phyloP scores from a whole-genome alignment of 208 protist species.

The Borovskyia barvae region DNA sequence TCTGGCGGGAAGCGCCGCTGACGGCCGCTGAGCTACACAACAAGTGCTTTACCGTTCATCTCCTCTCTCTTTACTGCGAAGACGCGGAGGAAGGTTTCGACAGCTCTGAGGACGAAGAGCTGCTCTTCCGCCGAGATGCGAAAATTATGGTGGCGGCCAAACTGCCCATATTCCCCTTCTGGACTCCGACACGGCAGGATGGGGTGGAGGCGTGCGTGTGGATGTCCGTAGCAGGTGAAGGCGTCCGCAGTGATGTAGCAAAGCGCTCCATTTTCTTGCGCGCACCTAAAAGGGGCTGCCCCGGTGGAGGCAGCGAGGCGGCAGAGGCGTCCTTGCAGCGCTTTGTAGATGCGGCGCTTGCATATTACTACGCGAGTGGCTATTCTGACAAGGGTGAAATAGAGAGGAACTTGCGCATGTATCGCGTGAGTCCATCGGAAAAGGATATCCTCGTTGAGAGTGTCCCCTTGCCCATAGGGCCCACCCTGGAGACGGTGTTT shows the following conservation, averaged over 20 bases:
- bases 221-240: slow-evolving; percentile 6
- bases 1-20: slow-evolving; percentile 22
- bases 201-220: slow-evolving; percentile 23
- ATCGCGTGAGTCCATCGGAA: not conserved
- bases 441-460: not conserved
- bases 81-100: not conserved
- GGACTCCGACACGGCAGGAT: slow-evolving; percentile 13
- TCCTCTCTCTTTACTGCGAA: slow-evolving; percentile 14
- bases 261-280: slow-evolving; percentile 19
- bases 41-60: slow-evolving; percentile 19
- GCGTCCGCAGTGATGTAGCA: not conserved
- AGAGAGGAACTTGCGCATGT: slow-evolving; percentile 13
- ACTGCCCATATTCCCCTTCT: slow-evolving; percentile 24
- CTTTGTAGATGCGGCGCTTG: slow-evolving; percentile 23
- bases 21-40: slow-evolving; percentile 12
- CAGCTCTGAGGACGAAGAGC: not conserved
- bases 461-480: slow-evolving; percentile 4
- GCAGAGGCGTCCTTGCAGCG: slow-evolving; percentile 14
- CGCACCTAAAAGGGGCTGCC: not conserved
- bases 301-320: not conserved
- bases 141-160: slow-evolving; percentile 21
- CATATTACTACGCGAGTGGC: slow-evolving; percentile 18
- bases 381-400: slow-evolving; percentile 12
- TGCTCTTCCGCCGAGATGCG: slow-evolving; percentile 3
- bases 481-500: slow-evolving; percentile 25